Evolutionary conservation across 805 yeast genomes (phyloP), one percentile per base, ranked within the genome.

Genomic region (Myxozyma geophila): DNA sequence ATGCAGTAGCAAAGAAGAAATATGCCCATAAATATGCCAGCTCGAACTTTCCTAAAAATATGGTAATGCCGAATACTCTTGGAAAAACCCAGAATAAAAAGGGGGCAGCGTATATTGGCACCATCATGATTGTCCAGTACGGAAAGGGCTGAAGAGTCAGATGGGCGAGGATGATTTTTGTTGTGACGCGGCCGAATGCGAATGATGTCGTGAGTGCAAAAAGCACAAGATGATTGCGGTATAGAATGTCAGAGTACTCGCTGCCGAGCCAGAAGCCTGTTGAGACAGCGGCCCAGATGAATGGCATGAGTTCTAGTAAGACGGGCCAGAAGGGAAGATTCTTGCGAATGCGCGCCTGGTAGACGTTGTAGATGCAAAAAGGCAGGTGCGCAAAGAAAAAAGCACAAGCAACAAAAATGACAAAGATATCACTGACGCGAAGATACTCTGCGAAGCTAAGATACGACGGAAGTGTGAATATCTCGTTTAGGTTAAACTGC

Each of bases 91-190:
- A 52, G 68, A 77, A 78, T 39, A 77, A 54, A 7, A 79, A 19
- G 3, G 78, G 70, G 7, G 79, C 81, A 6, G 69, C 53, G 36
- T 71, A 59, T 21, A 77, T 68, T 10, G 79, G 75, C 15, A 85
- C 78, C 81, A 86, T 82, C 4, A 96, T 89, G 37, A 89, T 80
- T 56, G 90, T 89, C 67, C 83, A 71, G 73, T 79, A 78, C 41
- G 99, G 99, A 81, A 89, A 93, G 13, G 79, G 76, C 74, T 91
- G 97, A 58, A 84, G 78, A 10, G 98, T 92, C 70, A 93, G 83
- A 75, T 95, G 98, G 12, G 90, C 91, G 66, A 90, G 81, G 72
- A 93, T 95, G 43, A 79, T 74, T 44, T 79, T 72, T 5, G 82
- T 78, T 4, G 81, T 74, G 63, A 92, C 88, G 72, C 98, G 84